Base-by-base conservation (phyloP, 2,329 filamentous ascomycete genomes). In the Neofusicoccum kwambonambiense region DNA sequence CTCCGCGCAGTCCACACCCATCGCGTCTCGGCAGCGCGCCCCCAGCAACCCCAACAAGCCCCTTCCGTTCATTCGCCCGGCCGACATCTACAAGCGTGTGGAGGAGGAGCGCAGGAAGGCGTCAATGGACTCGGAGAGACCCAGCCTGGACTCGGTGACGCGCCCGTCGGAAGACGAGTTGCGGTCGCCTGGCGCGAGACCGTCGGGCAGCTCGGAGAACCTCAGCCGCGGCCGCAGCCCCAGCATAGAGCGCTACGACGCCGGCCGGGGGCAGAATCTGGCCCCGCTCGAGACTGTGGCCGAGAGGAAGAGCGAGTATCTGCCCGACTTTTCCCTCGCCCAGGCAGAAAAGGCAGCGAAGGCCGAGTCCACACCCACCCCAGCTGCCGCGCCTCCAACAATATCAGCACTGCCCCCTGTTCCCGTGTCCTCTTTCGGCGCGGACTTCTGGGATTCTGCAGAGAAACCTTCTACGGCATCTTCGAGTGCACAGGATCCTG, bases 81-180 rank as follows among this genome's bases (percentile, higher is more conserved):
- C 89, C 12, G 91, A 96, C 69, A 89, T 93, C 47, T 93, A 94
- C 74, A 89, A 86, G 71, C 86, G 89, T 5, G 82, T 89, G 74
- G 86, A 86, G 61, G 89, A 91, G 69, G 89, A 91, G 68, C 83
- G 82, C 62, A 81, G 86, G 68, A 78, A 83, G 42, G 81, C 82
- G 64, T 86, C 86, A 1, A 76, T 85, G 64, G 88, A 89, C 1
- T 85, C 84, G 9, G 78, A 82, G 19, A 80, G 85, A 60, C 84
- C 86, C 4, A 87, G 83, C 67, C 72, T 86, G 65, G 87, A 89
- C 68, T 82, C 83, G 22, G 70, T 79, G n/a, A 70, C 75, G 7
- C 73, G 72, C 34, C 68, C 70, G 56, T 70, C 64, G 35, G 70
- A 74, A 42, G 70, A 71, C 12, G 56, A 60, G n/a, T 3, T 37